Evolutionary conservation across 2,329 filamentous ascomycete species (phyloP).

Genomic region (Elsinoe australis): DNA sequence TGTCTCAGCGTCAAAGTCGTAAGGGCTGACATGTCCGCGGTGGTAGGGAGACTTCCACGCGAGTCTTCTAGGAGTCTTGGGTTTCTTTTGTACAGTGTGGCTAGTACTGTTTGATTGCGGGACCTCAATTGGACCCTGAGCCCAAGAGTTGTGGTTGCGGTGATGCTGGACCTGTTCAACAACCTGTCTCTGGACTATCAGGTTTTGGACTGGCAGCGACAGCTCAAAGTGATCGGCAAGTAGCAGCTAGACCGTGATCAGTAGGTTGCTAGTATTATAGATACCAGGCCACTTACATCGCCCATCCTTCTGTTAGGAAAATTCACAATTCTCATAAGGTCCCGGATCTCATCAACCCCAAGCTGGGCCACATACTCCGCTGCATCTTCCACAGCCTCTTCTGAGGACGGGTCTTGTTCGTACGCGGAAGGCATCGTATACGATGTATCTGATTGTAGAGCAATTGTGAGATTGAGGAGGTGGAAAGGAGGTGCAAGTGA

Average conservation of each 20-base stretch:
- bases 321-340: conserved; percentile 2
- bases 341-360: not conserved
- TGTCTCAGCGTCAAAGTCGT: too few relatives aligned
- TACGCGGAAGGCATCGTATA: too few relatives aligned
- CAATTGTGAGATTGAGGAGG: not conserved
- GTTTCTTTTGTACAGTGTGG: too few relatives aligned
- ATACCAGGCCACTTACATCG: conserved; percentile 6
- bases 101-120: too few relatives aligned
- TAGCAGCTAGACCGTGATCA: not conserved
- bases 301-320: not conserved
- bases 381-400: not conserved
- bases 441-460: too few relatives aligned
- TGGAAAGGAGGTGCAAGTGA: conserved; percentile 2
- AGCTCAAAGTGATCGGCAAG: conserved; percentile 7
- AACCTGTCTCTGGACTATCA: not conserved
- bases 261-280: too few relatives aligned
- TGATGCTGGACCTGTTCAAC: conserved; percentile 4
- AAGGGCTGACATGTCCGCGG: too few relatives aligned
- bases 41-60: too few relatives aligned
- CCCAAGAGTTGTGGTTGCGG: not conserved
- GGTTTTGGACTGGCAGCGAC: not conserved
- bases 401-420: too few relatives aligned
- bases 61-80: too few relatives aligned
- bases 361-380: not conserved
- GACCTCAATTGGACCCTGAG: not conserved